Base-by-base conservation (phyloP, 164 flowering plant species). In the Liriodendron chinense region DNA sequence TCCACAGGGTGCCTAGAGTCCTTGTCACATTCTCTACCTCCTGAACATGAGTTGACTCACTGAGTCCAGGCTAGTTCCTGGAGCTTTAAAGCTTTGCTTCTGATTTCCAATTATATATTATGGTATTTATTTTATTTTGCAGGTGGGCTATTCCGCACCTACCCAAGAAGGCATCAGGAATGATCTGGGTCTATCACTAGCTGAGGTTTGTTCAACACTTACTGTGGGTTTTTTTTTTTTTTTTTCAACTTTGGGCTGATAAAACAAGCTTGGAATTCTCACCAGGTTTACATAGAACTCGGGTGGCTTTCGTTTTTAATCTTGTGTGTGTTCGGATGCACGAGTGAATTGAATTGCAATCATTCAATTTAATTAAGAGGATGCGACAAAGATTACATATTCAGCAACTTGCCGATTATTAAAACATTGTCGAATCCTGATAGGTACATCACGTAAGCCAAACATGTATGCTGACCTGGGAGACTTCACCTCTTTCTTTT, bases 131-230 rank as follows among this genome's bases (percentile, higher is more conserved):
- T 10, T 72, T 16, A 18, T 63, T 26, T 75, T 72, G 49, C 92
- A 95, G 99, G 91, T 81, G 64, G 98, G 99, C 3, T 95, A 89
- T 80, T 92, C 98, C 43, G 90, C 97, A 2, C 98, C 98, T 16
- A 85, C 96, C 64, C 92, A 95, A 78, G 23, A 82, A 72, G 93
- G 89, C 7, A 93, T 95, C 74, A 86, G 76, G 25, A 71, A 83
- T 48, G 98, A 93, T 77, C 90, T 95, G 13, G 76, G 75, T 74
- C 84, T 95, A 8, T 82, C 97, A 20, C 48, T 88, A 43, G 84
- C 92, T 4, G 91, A 95, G 98, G 99, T 76, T 22, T 73, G 77
- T 65, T 75, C 65, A 12, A 3, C 3, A 16, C 59, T 53, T 8
- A 12, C 12, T 53, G 59, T 16, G 16, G 9, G 13, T 53, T 53